A percentile compares a stretch with the other conserved stretches of the same genome.
Evolutionary conservation across 805 yeast species (phyloP).

Genomic region (Deakozyma indianensis): DNA sequence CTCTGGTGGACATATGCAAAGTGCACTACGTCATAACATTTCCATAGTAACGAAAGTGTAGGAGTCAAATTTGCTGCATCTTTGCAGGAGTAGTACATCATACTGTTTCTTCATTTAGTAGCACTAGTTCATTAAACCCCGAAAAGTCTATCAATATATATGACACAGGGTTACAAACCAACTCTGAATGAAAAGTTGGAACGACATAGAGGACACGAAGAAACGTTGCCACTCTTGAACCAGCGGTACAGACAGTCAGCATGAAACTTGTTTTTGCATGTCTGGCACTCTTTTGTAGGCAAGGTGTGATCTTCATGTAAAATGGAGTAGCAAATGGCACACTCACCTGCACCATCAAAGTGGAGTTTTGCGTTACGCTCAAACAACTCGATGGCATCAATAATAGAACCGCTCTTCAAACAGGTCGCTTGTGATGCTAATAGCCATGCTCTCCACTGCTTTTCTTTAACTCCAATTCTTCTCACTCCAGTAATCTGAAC

Average conservation of each 20-base stretch:
- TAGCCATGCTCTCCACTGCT: constrained; percentile 91
- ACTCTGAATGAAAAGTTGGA: constrained; percentile 31
- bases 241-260: constrained; percentile 92
- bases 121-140: too few relatives aligned
- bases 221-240: constrained; percentile 88
- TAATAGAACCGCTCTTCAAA: constrained; percentile 29
- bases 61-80: too few relatives aligned
- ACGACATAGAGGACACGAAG: constrained; percentile 93
- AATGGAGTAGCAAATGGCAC: constrained; percentile 92
- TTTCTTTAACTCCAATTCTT: constrained; percentile 79
- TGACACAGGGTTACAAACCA: too few relatives aligned
- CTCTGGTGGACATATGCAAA: too few relatives aligned
- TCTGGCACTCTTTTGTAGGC: constrained; percentile 77
- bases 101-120: too few relatives aligned
- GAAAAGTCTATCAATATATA: too few relatives aligned
- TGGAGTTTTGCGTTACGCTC: constrained; percentile 66
- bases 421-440: constrained; percentile 76
- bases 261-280: constrained; percentile 90
- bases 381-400: constrained; percentile 54
- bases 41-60: too few relatives aligned
- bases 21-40: too few relatives aligned
- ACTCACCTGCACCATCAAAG: constrained; percentile 89
- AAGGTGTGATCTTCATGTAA: constrained; percentile 80
- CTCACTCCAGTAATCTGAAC: constrained; percentile 65
- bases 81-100: too few relatives aligned